Evolutionary conservation across 1,284 basidiomycete species (phyloP).

Genomic region (Mycena sp.): DNA sequence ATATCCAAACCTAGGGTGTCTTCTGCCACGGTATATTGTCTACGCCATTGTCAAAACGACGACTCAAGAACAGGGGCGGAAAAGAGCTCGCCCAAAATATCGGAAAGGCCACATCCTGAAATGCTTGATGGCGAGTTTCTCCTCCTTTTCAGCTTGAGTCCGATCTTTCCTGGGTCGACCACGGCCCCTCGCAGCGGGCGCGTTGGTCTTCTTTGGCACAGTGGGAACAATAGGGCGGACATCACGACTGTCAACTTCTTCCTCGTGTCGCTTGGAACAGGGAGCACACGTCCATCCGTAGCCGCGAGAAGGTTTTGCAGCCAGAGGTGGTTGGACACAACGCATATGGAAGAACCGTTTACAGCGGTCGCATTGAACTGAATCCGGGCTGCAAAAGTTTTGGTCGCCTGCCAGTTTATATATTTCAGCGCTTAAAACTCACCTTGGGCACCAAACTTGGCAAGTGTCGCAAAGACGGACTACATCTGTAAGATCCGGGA

Average conservation of each 20-base stretch:
- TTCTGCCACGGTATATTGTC: conserved; percentile 89
- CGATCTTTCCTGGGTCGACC: conserved; percentile 80
- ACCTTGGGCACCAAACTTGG: conserved; percentile 89
- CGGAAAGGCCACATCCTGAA: conserved; percentile 97
- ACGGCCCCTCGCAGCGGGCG: conserved; percentile 70
- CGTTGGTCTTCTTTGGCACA: conserved; percentile 61
- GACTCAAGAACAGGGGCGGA: conserved; percentile 16
- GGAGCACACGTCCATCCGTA: conserved; percentile 98
- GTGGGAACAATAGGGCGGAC: conserved; percentile 62
- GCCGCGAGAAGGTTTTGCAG: conserved; percentile 95
- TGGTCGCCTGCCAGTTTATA: neutral
- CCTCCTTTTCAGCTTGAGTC: conserved; percentile 74
- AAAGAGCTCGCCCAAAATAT: conserved; percentile 87
- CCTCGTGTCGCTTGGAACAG: conserved; percentile 89
- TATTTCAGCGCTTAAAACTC: conserved; percentile 37
- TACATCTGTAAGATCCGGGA: conserved; percentile 89
- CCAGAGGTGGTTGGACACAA: conserved; percentile 93
- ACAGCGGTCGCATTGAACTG: conserved; percentile 94
- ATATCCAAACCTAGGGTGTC: conserved; percentile 81
- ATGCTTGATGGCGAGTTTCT: conserved; percentile 80
- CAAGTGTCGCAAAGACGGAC: conserved; percentile 90
- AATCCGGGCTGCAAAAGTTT: conserved; percentile 71
- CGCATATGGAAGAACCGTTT: conserved; percentile 95
- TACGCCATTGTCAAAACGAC: conserved; percentile 43
- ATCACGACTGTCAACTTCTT: conserved; percentile 83